Base-by-base conservation (phyloP, 352 stramenopile species). In the Globisporangium cederbergense region DNA sequence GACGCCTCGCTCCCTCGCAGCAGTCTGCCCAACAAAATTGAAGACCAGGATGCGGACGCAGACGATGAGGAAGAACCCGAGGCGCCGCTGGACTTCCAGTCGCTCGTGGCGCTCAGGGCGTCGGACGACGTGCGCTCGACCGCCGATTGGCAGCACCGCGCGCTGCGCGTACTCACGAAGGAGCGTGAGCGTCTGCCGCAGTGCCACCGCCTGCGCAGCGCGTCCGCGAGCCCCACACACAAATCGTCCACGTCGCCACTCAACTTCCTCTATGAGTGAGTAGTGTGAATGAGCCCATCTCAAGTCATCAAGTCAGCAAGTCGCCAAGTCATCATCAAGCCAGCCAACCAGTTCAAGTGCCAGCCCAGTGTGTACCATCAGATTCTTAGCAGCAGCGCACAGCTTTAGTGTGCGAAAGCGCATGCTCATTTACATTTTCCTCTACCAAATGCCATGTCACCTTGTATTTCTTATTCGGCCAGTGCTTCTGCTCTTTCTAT, bases 181-280 rank as follows among this genome's bases (percentile, higher is more conserved):
- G 67, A 83, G 51, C 74, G 74, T 56, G 60, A 71, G 58, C 72
- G 64, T 18, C 66, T 63, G n/a, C 45, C 47, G 34, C 61, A 47
- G 36, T 30, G 32, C 40, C 68, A 63, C 57, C 38, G 40, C 22
- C 3, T 30, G 11, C 61, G 58, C 58, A 45, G 34, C 6, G 28
- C 36, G 11, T 62, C 64, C 2, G 6, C 36, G 4, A 70, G 49
- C 30, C 59, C 59, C 32, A 70, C 64, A 16, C 25, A 28, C 25
- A 68, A 68, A 50, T 83, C 73, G 6, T 70, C 76, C 32, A 63
- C 64, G 16, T 83, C 71, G 34, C 76, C 73, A 28, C 65, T 71
- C 47, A 73, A 58, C 42, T 66, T 74, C 22, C 49, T 62, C 13
- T 57, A 51, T 9, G 59, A 55, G 3, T 49, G 49, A 34, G 3